phyloP scores from a whole-genome alignment of 2,329 filamentous ascomycete genomes.

The Paecilomyces fulvus region DNA sequence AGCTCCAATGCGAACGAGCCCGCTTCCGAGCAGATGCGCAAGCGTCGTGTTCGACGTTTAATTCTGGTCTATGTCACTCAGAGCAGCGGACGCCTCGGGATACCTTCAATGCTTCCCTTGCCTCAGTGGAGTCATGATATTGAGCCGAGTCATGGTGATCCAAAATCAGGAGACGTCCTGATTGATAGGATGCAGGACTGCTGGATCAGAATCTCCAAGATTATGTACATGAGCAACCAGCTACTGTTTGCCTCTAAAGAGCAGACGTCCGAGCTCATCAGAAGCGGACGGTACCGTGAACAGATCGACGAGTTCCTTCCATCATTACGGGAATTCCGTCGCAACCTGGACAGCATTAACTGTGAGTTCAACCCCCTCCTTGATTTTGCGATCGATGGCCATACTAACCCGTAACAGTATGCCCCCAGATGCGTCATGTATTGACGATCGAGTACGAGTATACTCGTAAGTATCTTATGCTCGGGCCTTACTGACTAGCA shows the following conservation, averaged over 20 bases:
- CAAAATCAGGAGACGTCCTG: conserved; percentile 23
- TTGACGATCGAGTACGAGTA: conserved; percentile 94
- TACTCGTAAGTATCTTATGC: conserved; percentile 51
- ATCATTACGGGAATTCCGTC: conserved; percentile 68
- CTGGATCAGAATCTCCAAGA: conserved; percentile 87
- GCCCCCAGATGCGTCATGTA: conserved; percentile 59
- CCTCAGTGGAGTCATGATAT: conserved; percentile 35
- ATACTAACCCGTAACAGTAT: conserved; percentile 30
- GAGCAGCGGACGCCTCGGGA: conserved; percentile 82
- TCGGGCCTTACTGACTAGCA: background rate
- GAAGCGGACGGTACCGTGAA: conserved; percentile 73
- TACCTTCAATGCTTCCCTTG: conserved; percentile 82
- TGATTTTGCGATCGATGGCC: background rate
- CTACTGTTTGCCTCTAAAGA: conserved; percentile 79
- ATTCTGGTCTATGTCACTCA: conserved; percentile 88
- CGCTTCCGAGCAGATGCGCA: conserved; percentile 59
- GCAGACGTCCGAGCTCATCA: conserved; percentile 81
- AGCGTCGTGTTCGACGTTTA: conserved; percentile 75
- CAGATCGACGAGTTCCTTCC: conserved; percentile 75
- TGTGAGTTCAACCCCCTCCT: conserved; percentile 22
- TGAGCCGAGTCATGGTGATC: conserved; percentile 21
- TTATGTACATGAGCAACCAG: conserved; percentile 87
- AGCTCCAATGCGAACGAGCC: conserved; percentile 51
- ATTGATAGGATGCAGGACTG: conserved; percentile 62
- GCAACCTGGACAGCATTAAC: conserved; percentile 70